phyloP scores from a whole-genome alignment of 1,284 basidiomycete species.

The Trichosporon sp. region DNA sequence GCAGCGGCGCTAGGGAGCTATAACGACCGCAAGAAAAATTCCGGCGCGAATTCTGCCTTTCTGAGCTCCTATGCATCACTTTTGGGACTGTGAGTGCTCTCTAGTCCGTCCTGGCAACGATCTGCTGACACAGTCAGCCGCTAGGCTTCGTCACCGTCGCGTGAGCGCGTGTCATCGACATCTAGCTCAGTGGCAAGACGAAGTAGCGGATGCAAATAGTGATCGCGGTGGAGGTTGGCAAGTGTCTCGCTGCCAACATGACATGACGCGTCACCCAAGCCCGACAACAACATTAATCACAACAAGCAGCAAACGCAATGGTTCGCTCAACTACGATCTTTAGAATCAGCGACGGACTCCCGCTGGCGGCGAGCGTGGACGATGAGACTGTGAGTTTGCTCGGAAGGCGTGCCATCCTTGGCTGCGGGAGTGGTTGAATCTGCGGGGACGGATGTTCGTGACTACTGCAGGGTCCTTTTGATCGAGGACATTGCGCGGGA shows the following conservation, averaged over 20 bases:
- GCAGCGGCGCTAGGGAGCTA: too few relatives aligned
- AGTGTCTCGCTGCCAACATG: background rate
- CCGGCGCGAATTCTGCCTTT: too few relatives aligned
- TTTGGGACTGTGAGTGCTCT: too few relatives aligned
- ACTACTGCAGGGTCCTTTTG: too few relatives aligned
- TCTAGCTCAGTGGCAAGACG: background rate
- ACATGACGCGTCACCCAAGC: background rate
- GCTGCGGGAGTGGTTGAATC: too few relatives aligned
- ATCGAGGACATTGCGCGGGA: too few relatives aligned
- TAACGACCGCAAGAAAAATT: too few relatives aligned
- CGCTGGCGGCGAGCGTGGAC: conserved; percentile 88
- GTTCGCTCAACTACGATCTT: conserved; percentile 87
- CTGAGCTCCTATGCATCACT: too few relatives aligned
- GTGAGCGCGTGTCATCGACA: background rate
- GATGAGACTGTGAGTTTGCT: conserved; percentile 70
- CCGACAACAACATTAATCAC: background rate
- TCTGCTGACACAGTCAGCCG: background rate
- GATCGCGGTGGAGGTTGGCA: background rate
- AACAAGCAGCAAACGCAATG: conserved; percentile 53
- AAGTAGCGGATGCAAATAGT: background rate
- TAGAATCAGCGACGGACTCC: conserved; percentile 82
- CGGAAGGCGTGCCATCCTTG: background rate
- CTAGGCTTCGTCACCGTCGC: background rate
- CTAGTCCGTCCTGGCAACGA: too few relatives aligned
- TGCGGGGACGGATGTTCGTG: too few relatives aligned